Evolutionary conservation across 2,329 filamentous ascomycete genomes (phyloP).

Genomic region (Venturiaceae sp.): DNA sequence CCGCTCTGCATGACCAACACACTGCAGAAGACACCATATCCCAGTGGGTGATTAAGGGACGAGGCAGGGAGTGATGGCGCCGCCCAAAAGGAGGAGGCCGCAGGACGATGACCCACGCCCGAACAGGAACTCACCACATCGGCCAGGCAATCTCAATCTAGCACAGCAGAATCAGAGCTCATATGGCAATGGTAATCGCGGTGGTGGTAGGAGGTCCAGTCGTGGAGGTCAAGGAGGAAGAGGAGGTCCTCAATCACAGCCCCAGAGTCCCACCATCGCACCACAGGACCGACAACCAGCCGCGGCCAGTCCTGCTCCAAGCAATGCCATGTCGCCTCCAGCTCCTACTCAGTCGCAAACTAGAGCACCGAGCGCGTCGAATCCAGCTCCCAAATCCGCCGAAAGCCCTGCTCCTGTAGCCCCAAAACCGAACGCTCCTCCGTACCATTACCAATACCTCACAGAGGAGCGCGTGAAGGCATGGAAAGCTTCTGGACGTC

Average conservation of each 20-base stretch:
- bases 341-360: background rate
- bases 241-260: background rate
- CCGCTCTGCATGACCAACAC: background rate
- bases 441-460: conserved; percentile 65
- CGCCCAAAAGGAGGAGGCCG: conserved; percentile 48
- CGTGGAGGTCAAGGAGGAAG: conserved; percentile 2
- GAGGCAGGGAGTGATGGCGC: conserved; percentile 37
- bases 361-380: background rate
- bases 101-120: conserved; percentile 19
- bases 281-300: background rate
- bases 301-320: background rate
- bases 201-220: conserved; percentile 6
- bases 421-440: conserved; percentile 6
- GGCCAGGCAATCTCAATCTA: conserved; percentile 39
- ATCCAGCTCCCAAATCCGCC: background rate
- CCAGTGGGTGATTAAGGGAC: conserved; percentile 2
- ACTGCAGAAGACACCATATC: background rate
- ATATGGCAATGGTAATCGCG: conserved; percentile 6
- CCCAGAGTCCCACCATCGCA: background rate
- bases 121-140: conserved; percentile 38
- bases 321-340: background rate
- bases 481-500: conserved; percentile 61
- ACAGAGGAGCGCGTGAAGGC: conserved; percentile 57
- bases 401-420: background rate
- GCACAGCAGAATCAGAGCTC: conserved; percentile 34